Base-by-base conservation (phyloP, 1,284 basidiomycete genomes). In the Papiliotrema laurentii region DNA sequence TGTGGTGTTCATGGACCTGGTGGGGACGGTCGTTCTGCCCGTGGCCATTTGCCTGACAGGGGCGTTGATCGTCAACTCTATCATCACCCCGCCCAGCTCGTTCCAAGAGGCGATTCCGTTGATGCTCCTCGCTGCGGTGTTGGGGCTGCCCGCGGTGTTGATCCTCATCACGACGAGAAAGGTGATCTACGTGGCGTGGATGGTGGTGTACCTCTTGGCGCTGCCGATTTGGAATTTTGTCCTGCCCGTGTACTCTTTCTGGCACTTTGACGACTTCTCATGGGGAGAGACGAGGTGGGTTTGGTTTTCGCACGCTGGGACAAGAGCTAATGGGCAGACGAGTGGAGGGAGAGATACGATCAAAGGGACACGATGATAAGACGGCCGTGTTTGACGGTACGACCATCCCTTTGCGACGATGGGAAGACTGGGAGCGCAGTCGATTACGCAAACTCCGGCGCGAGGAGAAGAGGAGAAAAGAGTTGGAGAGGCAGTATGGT, bases 341-440 rank as follows among this genome's bases (percentile, higher is more conserved):
- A 76, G 92, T 98, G 4, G 89, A 88, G 73, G 92, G 92, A 28
- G 91, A 94, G 74, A 76, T 70, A 7, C 41, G 90, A 65, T 82
- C 78, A 41, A 81, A 83, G 56, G 63, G 64, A 21, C 91, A 96
- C 63, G 81, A 80, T 18, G 83, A 83, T 27, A 81, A 79, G 42
- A 79, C 76, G n/a, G 76, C 76, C 4, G 61, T 72, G 5, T 76
- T 78, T 37, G 77, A 80, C 40, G 83, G 80, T 1, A 75, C 78
- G 36, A 81, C 80, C 0, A 83, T 98, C 24, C 92, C 96, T 0
- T 76, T 97, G 64, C 83, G 96, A 33, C 80, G 93, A 49, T 99
- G 96, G 96, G 93, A 98, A 74, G 96, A 98, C 65, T 99, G 96
- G 96, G 96, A 99, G 72, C 83, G 92, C 34, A 94, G 89, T n/a